Conservation (phyloP, 2,329 filamentous ascomycete species). For the Lachnellula subtilissima region DNA sequence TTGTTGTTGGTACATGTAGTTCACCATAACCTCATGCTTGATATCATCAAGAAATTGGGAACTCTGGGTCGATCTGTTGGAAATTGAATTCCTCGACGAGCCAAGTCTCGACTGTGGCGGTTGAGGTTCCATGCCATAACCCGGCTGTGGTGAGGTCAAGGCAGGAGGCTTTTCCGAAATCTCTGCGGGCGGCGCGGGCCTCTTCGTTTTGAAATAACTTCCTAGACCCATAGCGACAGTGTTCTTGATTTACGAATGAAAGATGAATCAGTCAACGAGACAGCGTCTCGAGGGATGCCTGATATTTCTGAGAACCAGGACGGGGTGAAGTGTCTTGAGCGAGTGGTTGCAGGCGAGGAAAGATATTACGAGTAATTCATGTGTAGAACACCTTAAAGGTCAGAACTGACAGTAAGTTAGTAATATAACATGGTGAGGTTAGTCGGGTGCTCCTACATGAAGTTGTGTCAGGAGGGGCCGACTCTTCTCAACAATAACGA, state of each 20-base stretch:
- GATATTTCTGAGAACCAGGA: neutral
- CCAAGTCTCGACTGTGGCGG: slow-evolving; percentile 44
- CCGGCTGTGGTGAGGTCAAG: slow-evolving; percentile 19
- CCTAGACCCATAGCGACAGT: slow-evolving; percentile 51
- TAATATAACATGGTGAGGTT: neutral
- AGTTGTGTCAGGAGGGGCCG: slow-evolving; percentile 1
- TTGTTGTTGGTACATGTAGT: slow-evolving; percentile 77
- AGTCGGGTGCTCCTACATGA: slow-evolving; percentile 6
- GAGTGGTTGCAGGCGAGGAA: slow-evolving; percentile 24
- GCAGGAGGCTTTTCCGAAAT: slow-evolving; percentile 22
- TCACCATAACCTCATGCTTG: slow-evolving; percentile 79
- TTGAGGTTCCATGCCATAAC: slow-evolving; percentile 45
- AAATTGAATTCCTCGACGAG: slow-evolving; percentile 50
- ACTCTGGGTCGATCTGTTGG: slow-evolving; percentile 41
- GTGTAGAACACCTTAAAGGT: slow-evolving; percentile 9
- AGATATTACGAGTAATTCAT: slow-evolving; percentile 18
- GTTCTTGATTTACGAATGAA: slow-evolving; percentile 14
- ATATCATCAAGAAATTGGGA: slow-evolving; percentile 63
- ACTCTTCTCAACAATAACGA: neutral
- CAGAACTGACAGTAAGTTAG: slow-evolving; percentile 9
- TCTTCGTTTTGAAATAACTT: slow-evolving; percentile 57
- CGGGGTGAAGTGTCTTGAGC: slow-evolving; percentile 15
- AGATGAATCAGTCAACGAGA: slow-evolving; percentile 8
- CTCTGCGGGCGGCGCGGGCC: slow-evolving; percentile 31
- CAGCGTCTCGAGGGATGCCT: slow-evolving; percentile 6